Conservation (phyloP, 371 early-diverging fungal species). For the Mucor irregularis region DNA sequence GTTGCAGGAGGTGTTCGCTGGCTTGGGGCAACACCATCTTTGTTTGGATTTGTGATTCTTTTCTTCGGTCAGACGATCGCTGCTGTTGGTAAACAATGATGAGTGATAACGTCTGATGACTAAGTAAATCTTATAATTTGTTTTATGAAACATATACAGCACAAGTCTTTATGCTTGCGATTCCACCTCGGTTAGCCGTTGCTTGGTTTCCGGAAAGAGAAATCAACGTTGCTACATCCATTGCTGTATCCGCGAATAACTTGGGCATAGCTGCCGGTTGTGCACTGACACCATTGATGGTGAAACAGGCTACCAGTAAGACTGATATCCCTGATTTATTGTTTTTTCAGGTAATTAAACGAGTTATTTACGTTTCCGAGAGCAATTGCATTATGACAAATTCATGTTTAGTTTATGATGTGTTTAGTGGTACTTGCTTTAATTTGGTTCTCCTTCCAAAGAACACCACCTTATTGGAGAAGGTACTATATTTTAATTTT, state of each 20-base stretch:
- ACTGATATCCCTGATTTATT: conserved; percentile 43
- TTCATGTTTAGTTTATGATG: conserved; percentile 17
- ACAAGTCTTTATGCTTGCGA: conserved; percentile 52
- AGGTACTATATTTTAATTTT: conserved; percentile 14
- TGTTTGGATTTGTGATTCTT: conserved; percentile 30
- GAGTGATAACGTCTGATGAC: too few species aligned
- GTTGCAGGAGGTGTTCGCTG: conserved; percentile 43
- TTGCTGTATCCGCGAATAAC: conserved; percentile 55
- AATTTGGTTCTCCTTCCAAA: conserved; percentile 25
- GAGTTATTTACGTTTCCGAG: too few species aligned
- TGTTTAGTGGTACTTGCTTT: conserved; percentile 23
- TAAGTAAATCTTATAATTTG: neutral
- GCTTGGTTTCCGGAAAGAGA: conserved; percentile 53
- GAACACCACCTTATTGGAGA: conserved; percentile 21
- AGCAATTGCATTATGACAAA: too few species aligned
- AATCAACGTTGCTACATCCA: conserved; percentile 46
- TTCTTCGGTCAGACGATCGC: conserved; percentile 54
- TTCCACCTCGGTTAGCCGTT: conserved; percentile 54
- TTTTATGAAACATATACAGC: conserved; percentile 19
- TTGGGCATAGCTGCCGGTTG: conserved; percentile 56
- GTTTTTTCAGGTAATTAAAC: conserved; percentile 32
- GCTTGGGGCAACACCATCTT: conserved; percentile 41
- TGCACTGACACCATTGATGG: conserved; percentile 44
- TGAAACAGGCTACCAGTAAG: conserved; percentile 34
- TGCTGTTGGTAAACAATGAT: conserved; percentile 51